Conservation (phyloP, 139 green algal species). For the Chlorella sp. region DNA sequence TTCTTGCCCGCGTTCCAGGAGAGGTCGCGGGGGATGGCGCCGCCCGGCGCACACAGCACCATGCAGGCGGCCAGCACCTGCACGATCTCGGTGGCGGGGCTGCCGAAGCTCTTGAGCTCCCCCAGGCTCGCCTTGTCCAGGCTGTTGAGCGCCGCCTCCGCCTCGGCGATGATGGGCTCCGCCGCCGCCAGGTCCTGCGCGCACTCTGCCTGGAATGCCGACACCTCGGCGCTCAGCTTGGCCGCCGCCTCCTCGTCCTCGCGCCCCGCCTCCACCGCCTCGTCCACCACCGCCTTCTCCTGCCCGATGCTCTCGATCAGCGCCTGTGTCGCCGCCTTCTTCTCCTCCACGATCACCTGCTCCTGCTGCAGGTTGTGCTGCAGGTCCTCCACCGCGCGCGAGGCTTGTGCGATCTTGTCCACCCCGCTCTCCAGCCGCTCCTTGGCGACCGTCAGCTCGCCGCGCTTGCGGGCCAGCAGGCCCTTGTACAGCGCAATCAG, state of each 20-base stretch:
- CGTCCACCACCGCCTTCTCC: slow-evolving; percentile 89
- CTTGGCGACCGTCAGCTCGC: slow-evolving; percentile 63
- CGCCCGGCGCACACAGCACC: slow-evolving; percentile 78
- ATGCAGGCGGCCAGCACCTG: slow-evolving; percentile 82
- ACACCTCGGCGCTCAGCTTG: slow-evolving; percentile 64
- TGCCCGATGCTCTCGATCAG: slow-evolving; percentile 89
- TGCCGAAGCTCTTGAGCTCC: slow-evolving; percentile 93
- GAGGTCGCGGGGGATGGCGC: slow-evolving; percentile 78
- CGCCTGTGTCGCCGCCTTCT: slow-evolving; percentile 77
- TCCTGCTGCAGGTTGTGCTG: slow-evolving; percentile 82
- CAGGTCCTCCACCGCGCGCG: slow-evolving; percentile 76
- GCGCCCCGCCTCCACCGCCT: slow-evolving; percentile 77
- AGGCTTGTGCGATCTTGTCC: slow-evolving; percentile 24
- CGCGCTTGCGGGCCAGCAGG: slow-evolving; percentile 67
- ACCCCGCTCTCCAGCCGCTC: slow-evolving; percentile 80
- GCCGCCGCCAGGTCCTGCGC: slow-evolving; percentile 67
- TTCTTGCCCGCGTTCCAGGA: slow-evolving; percentile 85
- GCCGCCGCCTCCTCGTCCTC: slow-evolving; percentile 72
- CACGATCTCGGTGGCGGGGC: slow-evolving; percentile 80
- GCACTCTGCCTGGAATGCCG: slow-evolving; percentile 87
- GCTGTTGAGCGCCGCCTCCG: slow-evolving; percentile 87
- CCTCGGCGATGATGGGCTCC: slow-evolving; percentile 86
- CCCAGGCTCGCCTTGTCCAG: slow-evolving; percentile 87
- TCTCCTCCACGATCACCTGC: slow-evolving; percentile 89
- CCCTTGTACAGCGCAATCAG: slow-evolving; percentile 85